A percentile compares a stretch with the other conserved stretches of the same genome.
phyloP scores from a whole-genome alignment of 495 filamentous ascomycete genomes.

The Talaromyces proteolyticus region DNA sequence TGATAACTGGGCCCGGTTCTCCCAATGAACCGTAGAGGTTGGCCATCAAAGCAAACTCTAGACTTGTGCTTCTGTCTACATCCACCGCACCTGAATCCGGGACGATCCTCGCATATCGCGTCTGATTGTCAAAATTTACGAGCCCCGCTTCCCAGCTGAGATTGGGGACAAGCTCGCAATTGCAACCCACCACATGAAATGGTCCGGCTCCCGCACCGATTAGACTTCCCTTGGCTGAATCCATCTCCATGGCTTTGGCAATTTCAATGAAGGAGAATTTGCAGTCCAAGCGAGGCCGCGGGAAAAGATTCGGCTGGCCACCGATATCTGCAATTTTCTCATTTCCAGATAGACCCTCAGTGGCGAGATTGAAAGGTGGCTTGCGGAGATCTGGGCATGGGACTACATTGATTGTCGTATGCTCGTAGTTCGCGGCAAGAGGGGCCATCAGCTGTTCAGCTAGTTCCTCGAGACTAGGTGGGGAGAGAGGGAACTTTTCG shows the following conservation, averaged over 20 bases:
- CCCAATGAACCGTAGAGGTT: conserved; percentile 30
- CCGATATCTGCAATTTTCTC: conserved; percentile 32
- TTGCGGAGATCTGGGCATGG: conserved; percentile 29
- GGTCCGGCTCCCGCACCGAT: conserved; percentile 33
- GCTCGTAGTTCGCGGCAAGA: conserved; percentile 20
- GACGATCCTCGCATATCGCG: conserved; percentile 9
- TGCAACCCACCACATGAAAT: conserved; percentile 31
- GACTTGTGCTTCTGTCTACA: conserved; percentile 7
- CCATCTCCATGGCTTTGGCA: conserved; percentile 26
- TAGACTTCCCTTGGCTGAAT: conserved; percentile 13
- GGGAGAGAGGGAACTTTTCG: neutral
- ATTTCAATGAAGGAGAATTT: conserved; percentile 25
- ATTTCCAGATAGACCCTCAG: conserved; percentile 26
- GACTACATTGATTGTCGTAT: conserved; percentile 16
- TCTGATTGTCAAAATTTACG: conserved; percentile 11
- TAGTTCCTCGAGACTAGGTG: conserved; percentile 23
- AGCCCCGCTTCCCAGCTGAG: conserved; percentile 13
- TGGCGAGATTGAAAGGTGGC: conserved; percentile 29
- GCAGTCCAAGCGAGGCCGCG: conserved; percentile 19
- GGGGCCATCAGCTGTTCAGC: conserved; percentile 11
- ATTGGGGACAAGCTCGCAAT: conserved; percentile 33
- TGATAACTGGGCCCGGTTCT: conserved; percentile 22
- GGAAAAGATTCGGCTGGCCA: conserved; percentile 27
- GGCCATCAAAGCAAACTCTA: conserved; percentile 32
- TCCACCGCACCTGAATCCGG: conserved; percentile 8